phyloP scores from a whole-genome alignment of 257 asterid genomes.

The Ajuga chamaepitys region DNA sequence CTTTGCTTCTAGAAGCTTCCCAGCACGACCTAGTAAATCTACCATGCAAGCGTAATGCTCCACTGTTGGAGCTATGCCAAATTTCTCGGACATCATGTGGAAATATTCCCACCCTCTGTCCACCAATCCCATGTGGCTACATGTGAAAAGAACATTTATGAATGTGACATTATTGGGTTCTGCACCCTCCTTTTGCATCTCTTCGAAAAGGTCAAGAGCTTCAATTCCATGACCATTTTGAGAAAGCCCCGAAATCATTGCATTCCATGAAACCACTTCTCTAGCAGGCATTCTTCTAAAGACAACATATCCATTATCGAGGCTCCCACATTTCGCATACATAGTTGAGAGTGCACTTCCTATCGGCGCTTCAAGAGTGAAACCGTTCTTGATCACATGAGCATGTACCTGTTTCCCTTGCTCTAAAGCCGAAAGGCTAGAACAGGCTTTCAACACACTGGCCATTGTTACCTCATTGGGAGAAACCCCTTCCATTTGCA shows the following conservation, averaged over 20 bases:
- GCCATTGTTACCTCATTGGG: conserved; percentile 82
- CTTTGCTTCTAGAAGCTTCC: conserved; percentile 63
- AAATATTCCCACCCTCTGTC: conserved; percentile 62
- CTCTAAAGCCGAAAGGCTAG: conserved; percentile 71
- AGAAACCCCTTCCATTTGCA: conserved; percentile 52
- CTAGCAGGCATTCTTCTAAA: conserved; percentile 66
- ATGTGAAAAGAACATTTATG: conserved; percentile 63
- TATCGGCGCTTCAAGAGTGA: conserved; percentile 62
- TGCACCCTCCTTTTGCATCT: conserved; percentile 51
- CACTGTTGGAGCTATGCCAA: conserved; percentile 39
- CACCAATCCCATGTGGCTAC: conserved; percentile 89
- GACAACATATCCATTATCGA: conserved; percentile 42
- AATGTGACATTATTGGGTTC: conserved; percentile 68
- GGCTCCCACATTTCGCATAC: conserved; percentile 80
- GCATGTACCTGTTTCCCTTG: conserved; percentile 85
- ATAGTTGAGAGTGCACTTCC: conserved; percentile 89
- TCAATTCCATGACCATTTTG: conserved; percentile 67
- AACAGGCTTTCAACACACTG: conserved; percentile 73
- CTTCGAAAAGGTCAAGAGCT: conserved; percentile 73
- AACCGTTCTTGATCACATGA: conserved; percentile 60
- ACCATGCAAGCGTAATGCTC: conserved; percentile 93
- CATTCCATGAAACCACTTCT: conserved; percentile 80
- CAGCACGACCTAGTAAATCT: conserved; percentile 82
- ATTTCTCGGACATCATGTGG: conserved; percentile 42
- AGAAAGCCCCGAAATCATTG: conserved; percentile 86